Percentiles rank a stretch among this genome's conserved stretches.
phyloP scores from a whole-genome alignment of 2,329 filamentous ascomycete genomes.

The Madurella mycetomatis region DNA sequence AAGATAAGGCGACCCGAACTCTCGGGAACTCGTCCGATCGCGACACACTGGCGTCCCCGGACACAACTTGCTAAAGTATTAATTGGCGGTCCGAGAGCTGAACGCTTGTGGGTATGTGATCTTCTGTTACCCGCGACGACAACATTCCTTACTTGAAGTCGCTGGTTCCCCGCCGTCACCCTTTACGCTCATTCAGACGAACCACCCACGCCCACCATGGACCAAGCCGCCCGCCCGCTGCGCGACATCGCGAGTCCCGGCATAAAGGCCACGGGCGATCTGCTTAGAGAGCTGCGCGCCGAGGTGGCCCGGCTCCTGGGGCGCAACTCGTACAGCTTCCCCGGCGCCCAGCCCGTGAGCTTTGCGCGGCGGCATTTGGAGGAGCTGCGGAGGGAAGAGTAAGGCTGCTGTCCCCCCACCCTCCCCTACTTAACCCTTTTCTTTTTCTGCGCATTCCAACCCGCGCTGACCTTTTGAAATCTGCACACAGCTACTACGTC shows the following conservation, averaged over 20 bases:
- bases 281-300: constrained; percentile 59
- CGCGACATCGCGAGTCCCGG: constrained; percentile 57
- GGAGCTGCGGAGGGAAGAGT: constrained; percentile 78
- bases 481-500: constrained; percentile 69
- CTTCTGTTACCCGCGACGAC: background rate
- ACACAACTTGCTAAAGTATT: no score
- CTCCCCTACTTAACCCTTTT: no score
- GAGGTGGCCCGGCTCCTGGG: constrained; percentile 74
- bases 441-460: no score
- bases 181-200: background rate
- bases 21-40: background rate
- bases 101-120: background rate
- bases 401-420: constrained; percentile 10
- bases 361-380: constrained; percentile 77
- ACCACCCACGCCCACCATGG: constrained; percentile 14
- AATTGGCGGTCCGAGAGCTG: background rate
- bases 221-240: constrained; percentile 32
- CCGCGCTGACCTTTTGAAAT: background rate
- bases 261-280: constrained; percentile 57
- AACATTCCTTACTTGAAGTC: no score
- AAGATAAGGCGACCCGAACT: constrained; percentile 5
- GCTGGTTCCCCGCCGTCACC: background rate
- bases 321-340: constrained; percentile 66
- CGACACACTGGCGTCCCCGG: background rate
- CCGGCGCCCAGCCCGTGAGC: constrained; percentile 90